Evolutionary conservation across 768 basidiomycete species (phyloP).

Genomic region (Auriscalpium vulgare): DNA sequence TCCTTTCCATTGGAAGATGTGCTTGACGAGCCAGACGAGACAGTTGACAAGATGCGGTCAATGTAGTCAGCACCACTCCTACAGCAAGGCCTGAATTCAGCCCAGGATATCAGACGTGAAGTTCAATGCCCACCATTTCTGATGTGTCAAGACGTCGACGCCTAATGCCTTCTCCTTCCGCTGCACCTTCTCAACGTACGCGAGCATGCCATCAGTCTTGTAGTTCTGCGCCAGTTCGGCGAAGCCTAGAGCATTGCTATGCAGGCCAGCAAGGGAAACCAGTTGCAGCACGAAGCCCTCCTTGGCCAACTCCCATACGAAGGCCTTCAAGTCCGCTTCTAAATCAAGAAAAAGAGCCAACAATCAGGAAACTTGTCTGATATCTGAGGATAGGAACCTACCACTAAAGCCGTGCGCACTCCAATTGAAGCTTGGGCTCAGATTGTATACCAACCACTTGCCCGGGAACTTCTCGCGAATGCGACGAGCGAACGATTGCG

Average conservation of each 20-base stretch:
- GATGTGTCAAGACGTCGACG: slow-evolving; percentile 86
- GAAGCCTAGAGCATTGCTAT: slow-evolving; percentile 72
- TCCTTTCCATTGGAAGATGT: slow-evolving; percentile 79
- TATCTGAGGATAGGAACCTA: slow-evolving; percentile 19
- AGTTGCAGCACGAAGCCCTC: slow-evolving; percentile 91
- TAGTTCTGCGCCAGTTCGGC: slow-evolving; percentile 75
- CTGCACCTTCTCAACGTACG: slow-evolving; percentile 85
- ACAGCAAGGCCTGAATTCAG: slow-evolving; percentile 1
- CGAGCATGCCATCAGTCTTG: slow-evolving; percentile 87
- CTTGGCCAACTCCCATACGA: slow-evolving; percentile 85
- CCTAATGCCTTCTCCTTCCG: slow-evolving; percentile 83
- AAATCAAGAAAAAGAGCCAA: not conserved
- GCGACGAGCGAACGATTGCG: slow-evolving; percentile 66
- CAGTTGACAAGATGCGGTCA: slow-evolving; percentile 74
- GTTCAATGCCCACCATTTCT: slow-evolving; percentile 67
- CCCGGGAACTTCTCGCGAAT: slow-evolving; percentile 66
- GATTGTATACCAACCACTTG: slow-evolving; percentile 89
- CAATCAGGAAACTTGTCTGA: not conserved
- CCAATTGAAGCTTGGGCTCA: slow-evolving; percentile 95
- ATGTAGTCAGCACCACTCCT: slow-evolving; percentile 92
- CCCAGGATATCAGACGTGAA: not conserved
- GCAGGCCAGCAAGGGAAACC: slow-evolving; percentile 85
- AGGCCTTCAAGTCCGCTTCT: slow-evolving; percentile 74
- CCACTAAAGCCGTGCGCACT: slow-evolving; percentile 70
- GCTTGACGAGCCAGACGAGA: slow-evolving; percentile 84